Conservation (phyloP, 306 rosid genomes). For the Ormosia semicastrata region DNA sequence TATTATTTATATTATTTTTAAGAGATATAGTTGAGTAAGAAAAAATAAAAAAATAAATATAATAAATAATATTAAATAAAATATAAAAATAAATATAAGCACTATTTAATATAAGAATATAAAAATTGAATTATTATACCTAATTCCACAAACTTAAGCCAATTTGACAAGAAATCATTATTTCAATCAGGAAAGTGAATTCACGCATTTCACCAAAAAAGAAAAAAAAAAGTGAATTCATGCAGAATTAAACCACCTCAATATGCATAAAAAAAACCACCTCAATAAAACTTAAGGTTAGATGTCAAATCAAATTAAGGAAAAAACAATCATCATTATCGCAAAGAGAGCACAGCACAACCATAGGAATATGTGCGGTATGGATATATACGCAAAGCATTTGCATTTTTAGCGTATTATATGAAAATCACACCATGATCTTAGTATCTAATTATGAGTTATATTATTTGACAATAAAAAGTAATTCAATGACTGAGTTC, state of each 20-base stretch:
- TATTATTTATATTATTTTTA: too few relatives aligned
- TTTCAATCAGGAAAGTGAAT: not conserved
- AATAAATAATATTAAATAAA: too few relatives aligned
- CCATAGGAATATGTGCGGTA: not conserved
- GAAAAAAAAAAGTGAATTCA: not conserved
- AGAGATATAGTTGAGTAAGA: too few relatives aligned
- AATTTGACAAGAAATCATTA: constrained; percentile 9
- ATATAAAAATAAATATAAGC: too few relatives aligned
- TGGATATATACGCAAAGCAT: not conserved
- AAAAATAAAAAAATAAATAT: too few relatives aligned
- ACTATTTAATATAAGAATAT: too few relatives aligned
- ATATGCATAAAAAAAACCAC: too few relatives aligned
- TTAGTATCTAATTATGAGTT: not conserved
- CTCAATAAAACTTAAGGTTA: too few relatives aligned
- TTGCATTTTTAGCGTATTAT: not conserved
- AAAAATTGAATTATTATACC: not conserved
- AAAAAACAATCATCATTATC: not conserved
- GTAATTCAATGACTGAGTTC: not conserved
- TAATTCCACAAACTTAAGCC: not conserved
- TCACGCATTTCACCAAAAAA: too few relatives aligned
- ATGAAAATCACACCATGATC: not conserved
- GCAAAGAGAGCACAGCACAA: not conserved
- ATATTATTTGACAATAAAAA: not conserved
- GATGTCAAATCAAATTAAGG: constrained; percentile 18
- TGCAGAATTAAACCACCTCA: not conserved